Percentiles rank a stretch among this genome's conserved stretches.
phyloP scores from a whole-genome alignment of 1,284 basidiomycete species.

The Microbotryum silenes-acaulis region DNA sequence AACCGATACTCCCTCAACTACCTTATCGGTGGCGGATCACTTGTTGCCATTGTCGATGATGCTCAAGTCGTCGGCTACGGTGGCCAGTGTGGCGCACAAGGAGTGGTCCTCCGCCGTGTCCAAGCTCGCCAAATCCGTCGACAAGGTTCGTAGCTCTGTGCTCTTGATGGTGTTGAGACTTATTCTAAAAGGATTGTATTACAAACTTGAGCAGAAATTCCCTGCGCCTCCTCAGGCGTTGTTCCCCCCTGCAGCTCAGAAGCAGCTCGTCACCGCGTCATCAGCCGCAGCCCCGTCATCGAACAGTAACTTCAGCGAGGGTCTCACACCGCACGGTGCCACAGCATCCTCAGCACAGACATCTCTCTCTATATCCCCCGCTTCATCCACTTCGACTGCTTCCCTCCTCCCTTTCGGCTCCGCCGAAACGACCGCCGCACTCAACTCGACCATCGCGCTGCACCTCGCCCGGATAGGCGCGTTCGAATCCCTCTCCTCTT shows the following conservation, averaged over 20 bases:
- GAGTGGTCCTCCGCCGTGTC: slow-evolving; percentile 69
- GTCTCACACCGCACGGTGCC: background rate
- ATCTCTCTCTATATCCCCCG: background rate
- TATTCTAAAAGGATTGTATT: background rate
- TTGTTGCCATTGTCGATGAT: slow-evolving; percentile 14
- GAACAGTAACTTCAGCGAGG: slow-evolving; percentile 1
- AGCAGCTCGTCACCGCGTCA: background rate
- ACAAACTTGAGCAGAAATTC: slow-evolving; percentile 55
- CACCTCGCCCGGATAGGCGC: slow-evolving; percentile 74
- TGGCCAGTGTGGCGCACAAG: slow-evolving; percentile 73
- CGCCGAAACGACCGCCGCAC: slow-evolving; percentile 51
- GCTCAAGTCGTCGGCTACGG: slow-evolving; percentile 14
- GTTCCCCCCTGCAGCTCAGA: slow-evolving; percentile 11
- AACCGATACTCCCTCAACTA: no score
- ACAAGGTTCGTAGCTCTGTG: slow-evolving; percentile 58
- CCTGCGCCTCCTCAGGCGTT: slow-evolving; percentile 46
- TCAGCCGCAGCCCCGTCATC: background rate
- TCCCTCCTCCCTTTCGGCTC: slow-evolving; percentile 56
- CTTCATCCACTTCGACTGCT: slow-evolving; percentile 50
- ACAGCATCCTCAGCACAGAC: background rate
- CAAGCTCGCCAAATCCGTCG: slow-evolving; percentile 70
- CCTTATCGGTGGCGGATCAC: background rate
- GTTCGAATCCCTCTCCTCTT: slow-evolving; percentile 60
- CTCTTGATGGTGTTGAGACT: background rate
- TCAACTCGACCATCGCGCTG: slow-evolving; percentile 64